A percentile compares a stretch with the other conserved stretches of the same genome.
phyloP scores from a whole-genome alignment of 495 filamentous ascomycete species.

The Parmelia sp. region DNA sequence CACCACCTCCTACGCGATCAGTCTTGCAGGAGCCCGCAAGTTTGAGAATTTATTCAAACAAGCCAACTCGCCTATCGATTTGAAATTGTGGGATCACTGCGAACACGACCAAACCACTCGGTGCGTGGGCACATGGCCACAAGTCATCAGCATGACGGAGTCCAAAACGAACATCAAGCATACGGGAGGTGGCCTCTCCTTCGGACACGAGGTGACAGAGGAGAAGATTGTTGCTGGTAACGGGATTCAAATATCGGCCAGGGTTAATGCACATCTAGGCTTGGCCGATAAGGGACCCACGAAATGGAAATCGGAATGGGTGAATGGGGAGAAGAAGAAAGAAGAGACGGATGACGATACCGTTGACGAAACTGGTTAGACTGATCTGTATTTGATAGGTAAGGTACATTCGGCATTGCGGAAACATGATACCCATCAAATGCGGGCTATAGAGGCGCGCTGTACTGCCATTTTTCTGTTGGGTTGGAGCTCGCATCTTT shows the following conservation, averaged over 20 bases:
- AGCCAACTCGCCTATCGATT: conserved; percentile 22
- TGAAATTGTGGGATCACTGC: conserved; percentile 20
- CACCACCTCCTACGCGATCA: conserved; percentile 23
- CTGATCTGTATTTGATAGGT: neutral
- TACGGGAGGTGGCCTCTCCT: conserved; percentile 18
- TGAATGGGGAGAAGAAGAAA: conserved; percentile 7
- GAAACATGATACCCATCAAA: conserved; percentile 3
- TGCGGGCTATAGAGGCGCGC: neutral
- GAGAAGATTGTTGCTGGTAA: conserved; percentile 21
- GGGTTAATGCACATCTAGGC: conserved; percentile 19
- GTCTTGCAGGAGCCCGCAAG: conserved; percentile 19
- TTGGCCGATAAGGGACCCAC: conserved; percentile 10
- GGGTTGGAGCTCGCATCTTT: conserved; percentile 13
- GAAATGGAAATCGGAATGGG: conserved; percentile 20
- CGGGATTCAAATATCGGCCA: conserved; percentile 17
- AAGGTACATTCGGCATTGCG: neutral
- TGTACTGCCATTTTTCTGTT: conserved; percentile 14
- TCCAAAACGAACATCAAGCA: conserved; percentile 24
- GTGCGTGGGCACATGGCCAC: conserved; percentile 23
- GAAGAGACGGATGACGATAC: conserved; percentile 2
- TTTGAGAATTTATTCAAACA: conserved; percentile 19
- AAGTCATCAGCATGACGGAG: conserved; percentile 23
- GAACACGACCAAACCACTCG: conserved; percentile 15
- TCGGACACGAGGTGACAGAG: conserved; percentile 22
- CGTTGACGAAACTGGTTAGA: neutral